Evolutionary conservation across 805 yeast species (phyloP).

Genomic region (Saccharomyces mikatae): DNA sequence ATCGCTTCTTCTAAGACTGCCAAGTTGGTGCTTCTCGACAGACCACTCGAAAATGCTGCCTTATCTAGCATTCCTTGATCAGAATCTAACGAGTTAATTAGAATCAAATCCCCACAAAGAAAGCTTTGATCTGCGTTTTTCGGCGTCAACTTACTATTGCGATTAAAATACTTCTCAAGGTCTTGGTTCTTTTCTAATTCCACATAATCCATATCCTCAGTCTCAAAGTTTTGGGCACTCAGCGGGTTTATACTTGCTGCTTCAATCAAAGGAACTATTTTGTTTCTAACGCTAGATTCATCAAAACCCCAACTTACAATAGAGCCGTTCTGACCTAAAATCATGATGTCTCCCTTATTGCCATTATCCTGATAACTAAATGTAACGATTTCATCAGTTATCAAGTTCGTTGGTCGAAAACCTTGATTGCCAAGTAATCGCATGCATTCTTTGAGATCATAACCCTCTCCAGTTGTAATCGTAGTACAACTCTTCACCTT

Average conservation of each 20-base stretch:
- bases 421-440: slow-evolving; percentile 24
- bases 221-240: slow-evolving; percentile 44
- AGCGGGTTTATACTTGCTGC: slow-evolving; percentile 39
- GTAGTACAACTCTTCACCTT: slow-evolving; percentile 48
- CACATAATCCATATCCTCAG: slow-evolving; percentile 81
- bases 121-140: slow-evolving; percentile 30
- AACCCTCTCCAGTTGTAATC: slow-evolving; percentile 63
- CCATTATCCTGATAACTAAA: slow-evolving; percentile 36
- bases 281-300: slow-evolving; percentile 42
- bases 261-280: slow-evolving; percentile 46
- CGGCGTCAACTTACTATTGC: not conserved
- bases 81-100: slow-evolving; percentile 44
- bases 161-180: not conserved
- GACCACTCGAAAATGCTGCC: slow-evolving; percentile 82
- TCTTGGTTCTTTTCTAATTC: slow-evolving; percentile 30
- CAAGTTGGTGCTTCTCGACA: slow-evolving; percentile 77
- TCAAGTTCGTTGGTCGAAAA: slow-evolving; percentile 36
- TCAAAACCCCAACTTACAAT: slow-evolving; percentile 75
- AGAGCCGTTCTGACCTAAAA: slow-evolving; percentile 63
- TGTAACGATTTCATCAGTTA: slow-evolving; percentile 63
- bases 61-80: slow-evolving; percentile 58
- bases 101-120: slow-evolving; percentile 62
- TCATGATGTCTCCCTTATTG: slow-evolving; percentile 47
- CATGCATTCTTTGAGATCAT: slow-evolving; percentile 45
- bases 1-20: slow-evolving; percentile 69